Evolutionary conservation across 2,329 filamentous ascomycete species (phyloP), one percentile per base, ranked within the genome.

Genomic region (Ophiostoma novo-ulmi): DNA sequence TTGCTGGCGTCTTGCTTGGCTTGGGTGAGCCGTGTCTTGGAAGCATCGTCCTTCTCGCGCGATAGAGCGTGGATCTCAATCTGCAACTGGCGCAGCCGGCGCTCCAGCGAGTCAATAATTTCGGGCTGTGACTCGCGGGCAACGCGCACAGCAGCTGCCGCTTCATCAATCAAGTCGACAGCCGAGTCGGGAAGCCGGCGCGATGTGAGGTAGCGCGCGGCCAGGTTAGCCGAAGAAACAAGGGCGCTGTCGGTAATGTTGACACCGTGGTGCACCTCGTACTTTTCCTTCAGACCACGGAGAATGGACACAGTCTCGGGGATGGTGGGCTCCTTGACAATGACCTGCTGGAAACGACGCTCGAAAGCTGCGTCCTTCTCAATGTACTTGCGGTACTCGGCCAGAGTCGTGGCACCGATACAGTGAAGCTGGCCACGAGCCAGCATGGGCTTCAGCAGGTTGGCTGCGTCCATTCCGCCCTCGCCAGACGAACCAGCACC

Each of bases 321-420:
- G 67, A 98, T 89, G 6, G 88, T 85, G 2, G 95, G 95, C 79
- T 99, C 95, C 82, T 97, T 97, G 79, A 98, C 94, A 64, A 99
- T 81, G 55, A 99, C 95, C 80, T 99, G 95, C 80, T 99, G 95
- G 86, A 99, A 99, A 80, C 95, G 92, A 80, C 95, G 92, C 81
- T 99, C 95, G 79, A 99, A 99, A 66, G 95, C 95, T 65, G 93
- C 91, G 77, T 99, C 95, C 82, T 99, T 99, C 80, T 99, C 95
- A 74, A 99, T 97, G 81, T 99, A 98, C 80, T 99, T 99, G 77
- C 95, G 89, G 81, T 99, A 99, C 80, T 99, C 95, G 73, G 89
- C 88, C 71, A 99, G 86, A 1, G 95, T 99, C 1, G 95, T 99
- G 6, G 95, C 95, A 80, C 95, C 95, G 74, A 99, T 98, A 78